A percentile compares a stretch with the other conserved stretches of the same genome.
phyloP scores from a whole-genome alignment of 345 rosid genomes.

The Salix viminalis region DNA sequence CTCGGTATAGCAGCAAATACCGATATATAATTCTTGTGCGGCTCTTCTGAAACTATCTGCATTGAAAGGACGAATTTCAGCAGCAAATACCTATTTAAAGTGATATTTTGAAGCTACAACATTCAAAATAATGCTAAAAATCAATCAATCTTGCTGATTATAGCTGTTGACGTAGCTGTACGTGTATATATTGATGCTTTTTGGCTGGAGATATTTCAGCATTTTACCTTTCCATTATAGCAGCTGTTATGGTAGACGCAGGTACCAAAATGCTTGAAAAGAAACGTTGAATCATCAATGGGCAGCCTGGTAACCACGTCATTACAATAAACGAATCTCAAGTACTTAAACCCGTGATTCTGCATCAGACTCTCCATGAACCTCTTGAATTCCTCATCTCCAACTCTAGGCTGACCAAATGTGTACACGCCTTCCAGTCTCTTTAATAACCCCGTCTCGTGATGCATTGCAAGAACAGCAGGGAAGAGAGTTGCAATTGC shows the following conservation, averaged over 20 bases:
- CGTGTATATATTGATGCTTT: too few species aligned
- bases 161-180: too few species aligned
- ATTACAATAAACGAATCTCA: conserved; percentile 55
- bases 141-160: too few species aligned
- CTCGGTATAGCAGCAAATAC: neutral
- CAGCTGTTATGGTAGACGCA: conserved; percentile 53
- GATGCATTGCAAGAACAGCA: conserved; percentile 46
- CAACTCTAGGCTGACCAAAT: conserved; percentile 75
- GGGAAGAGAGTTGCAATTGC: conserved; percentile 54
- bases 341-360: conserved; percentile 34
- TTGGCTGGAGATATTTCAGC: neutral
- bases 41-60: conserved; percentile 11
- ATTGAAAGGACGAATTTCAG: neutral
- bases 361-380: conserved; percentile 41
- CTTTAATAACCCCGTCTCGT: conserved; percentile 35
- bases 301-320: conserved; percentile 62
- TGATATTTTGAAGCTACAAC: too few species aligned
- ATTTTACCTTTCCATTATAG: conserved; percentile 48
- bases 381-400: conserved; percentile 42
- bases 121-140: too few species aligned
- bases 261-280: conserved; percentile 61
- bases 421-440: conserved; percentile 62
- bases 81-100: too few species aligned
- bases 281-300: conserved; percentile 37
- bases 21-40: conserved; percentile 8